phyloP scores from a whole-genome alignment of 176 grass and related monocot species.

The Avena sativa region DNA sequence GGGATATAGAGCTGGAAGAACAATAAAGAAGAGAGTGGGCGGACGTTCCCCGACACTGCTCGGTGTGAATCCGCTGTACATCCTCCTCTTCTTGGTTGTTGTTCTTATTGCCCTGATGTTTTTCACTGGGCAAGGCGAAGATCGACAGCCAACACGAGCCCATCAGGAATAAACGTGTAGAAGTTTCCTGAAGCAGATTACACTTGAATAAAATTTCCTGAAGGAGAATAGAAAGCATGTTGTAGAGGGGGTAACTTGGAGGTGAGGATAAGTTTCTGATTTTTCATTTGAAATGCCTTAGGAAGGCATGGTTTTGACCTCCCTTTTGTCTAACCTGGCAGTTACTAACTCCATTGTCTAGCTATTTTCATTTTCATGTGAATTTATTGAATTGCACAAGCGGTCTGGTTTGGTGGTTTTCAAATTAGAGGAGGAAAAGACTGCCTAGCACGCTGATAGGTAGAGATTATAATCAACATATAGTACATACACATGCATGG shows the following conservation, averaged over 20 bases:
- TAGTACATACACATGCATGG: neutral
- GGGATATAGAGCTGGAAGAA: conserved; percentile 78
- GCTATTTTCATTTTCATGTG: neutral
- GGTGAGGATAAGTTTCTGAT: conserved; percentile 30
- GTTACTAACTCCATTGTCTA: neutral
- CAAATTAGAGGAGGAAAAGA: no score
- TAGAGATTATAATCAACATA: neutral
- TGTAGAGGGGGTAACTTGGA: conserved; percentile 10
- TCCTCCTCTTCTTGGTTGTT: conserved; percentile 59
- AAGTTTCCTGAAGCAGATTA: neutral
- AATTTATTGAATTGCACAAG: neutral
- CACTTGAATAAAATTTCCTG: neutral
- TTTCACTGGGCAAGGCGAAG: conserved; percentile 61
- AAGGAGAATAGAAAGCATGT: conserved; percentile 12
- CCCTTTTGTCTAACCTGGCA: neutral
- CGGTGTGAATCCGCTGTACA: conserved; percentile 55
- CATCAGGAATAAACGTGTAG: conserved; percentile 45
- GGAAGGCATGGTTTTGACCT: neutral
- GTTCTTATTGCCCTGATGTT: conserved; percentile 60
- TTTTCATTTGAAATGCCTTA: neutral
- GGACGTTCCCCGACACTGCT: conserved; percentile 49
- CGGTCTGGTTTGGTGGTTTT: neutral
- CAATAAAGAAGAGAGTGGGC: conserved; percentile 56
- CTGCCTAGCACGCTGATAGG: no score
- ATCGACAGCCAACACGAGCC: conserved; percentile 41